phyloP scores from a whole-genome alignment of 1,284 basidiomycete genomes.

The Paramarasmius palmivorus region DNA sequence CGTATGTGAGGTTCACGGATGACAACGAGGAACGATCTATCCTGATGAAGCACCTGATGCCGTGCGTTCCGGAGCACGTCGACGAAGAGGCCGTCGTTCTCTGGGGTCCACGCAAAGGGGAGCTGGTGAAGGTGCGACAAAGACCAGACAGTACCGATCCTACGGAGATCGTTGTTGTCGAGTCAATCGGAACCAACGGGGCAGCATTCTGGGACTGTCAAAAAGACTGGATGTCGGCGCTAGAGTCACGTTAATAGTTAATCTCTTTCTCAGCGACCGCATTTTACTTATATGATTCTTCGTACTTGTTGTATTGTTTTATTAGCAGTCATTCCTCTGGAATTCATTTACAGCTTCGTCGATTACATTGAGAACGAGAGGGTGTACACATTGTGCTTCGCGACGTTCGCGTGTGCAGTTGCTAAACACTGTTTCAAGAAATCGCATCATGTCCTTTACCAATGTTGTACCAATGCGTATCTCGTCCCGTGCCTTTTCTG shows the following conservation, averaged over 20 bases:
- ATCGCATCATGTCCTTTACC: too few relatives aligned
- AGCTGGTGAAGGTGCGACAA: conserved; percentile 37
- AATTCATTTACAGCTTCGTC: too few relatives aligned
- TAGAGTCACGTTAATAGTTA: background rate
- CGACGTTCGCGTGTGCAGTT: too few relatives aligned
- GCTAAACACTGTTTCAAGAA: too few relatives aligned
- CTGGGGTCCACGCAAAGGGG: conserved; percentile 33
- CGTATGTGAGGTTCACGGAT: conserved; percentile 36
- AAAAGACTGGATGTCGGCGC: conserved; percentile 15
- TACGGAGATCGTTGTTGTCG: conserved; percentile 12
- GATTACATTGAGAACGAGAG: too few relatives aligned
- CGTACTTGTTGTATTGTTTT: too few relatives aligned
- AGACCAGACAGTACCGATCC: conserved; percentile 23
- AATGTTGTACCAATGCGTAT: too few relatives aligned
- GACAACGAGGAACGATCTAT: conserved; percentile 34
- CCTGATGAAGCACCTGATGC: conserved; percentile 37
- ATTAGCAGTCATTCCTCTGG: too few relatives aligned
- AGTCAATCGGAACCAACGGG: conserved; percentile 3
- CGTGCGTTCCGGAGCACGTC: conserved; percentile 34
- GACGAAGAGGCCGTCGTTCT: conserved; percentile 42
- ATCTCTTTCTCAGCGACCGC: too few relatives aligned
- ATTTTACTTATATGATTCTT: too few relatives aligned
- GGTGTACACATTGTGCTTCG: too few relatives aligned
- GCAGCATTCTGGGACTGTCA: conserved; percentile 16
- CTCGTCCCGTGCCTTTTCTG: too few relatives aligned